Percentiles rank a stretch among this genome's conserved stretches.
These are phyloP conservation scores for Cladosporium sp. DNA, from an alignment of 2,329 filamentous ascomycete species.

Conservation along the genomic window DNA sequence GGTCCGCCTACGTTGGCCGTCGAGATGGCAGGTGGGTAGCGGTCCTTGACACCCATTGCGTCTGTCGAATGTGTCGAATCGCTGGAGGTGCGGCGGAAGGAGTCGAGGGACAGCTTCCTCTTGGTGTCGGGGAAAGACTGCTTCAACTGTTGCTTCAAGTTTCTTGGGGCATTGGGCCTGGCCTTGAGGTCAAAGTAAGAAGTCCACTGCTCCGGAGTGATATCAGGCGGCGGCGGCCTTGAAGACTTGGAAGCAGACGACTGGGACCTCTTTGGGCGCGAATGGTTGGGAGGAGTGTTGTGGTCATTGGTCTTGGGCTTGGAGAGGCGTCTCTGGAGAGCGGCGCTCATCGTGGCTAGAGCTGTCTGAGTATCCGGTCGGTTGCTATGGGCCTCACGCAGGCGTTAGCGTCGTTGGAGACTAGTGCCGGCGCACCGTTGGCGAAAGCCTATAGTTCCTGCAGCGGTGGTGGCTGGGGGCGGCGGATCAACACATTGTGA, in stretches of 20 bases:
- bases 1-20: conserved; percentile 18
- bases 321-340: conserved; percentile 15
- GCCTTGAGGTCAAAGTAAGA: conserved; percentile 24
- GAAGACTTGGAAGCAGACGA: conserved; percentile 14
- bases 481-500: neutral
- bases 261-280: conserved; percentile 4
- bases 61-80: conserved; percentile 10
- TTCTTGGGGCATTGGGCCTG: conserved; percentile 20
- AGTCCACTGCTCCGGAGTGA: conserved; percentile 7
- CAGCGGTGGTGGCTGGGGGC: neutral
- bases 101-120: conserved; percentile 16
- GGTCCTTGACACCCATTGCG: conserved; percentile 21
- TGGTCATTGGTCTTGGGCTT: conserved; percentile 18
- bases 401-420: conserved; percentile 8
- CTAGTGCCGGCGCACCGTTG: neutral
- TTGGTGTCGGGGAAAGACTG: conserved; percentile 23
- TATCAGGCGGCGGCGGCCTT: conserved; percentile 5
- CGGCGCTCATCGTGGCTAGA: conserved; percentile 15
- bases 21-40: conserved; percentile 13
- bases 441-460: neutral
- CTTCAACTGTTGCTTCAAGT: conserved; percentile 25
- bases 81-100: conserved; percentile 12
- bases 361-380: conserved; percentile 9
- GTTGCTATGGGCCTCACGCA: conserved; percentile 14
- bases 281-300: conserved; percentile 5